Evolutionary conservation across 768 basidiomycete genomes (phyloP).

Genomic region (Lactifluus piperatus): DNA sequence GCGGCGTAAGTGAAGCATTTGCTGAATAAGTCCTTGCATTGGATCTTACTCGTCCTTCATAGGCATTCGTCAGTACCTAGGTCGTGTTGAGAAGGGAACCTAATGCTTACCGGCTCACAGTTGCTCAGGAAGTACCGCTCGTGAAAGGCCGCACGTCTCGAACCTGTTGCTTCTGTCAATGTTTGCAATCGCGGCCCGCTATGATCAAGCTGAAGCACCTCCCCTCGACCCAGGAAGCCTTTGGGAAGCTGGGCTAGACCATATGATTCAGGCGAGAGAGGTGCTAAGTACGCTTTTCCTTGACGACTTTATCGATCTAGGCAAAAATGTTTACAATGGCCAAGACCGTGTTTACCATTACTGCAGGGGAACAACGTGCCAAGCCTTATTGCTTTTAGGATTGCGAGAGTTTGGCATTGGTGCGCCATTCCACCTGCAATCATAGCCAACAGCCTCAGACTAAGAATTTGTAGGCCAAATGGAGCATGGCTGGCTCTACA

Average conservation of each 20-base stretch:
- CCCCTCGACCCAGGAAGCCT: constrained; percentile 42
- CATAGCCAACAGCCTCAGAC: background rate
- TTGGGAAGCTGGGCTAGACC: constrained; percentile 63
- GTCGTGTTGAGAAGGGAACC: background rate
- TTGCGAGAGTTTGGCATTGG: constrained; percentile 84
- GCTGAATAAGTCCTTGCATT: background rate
- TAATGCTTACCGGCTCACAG: background rate
- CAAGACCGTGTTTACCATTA: constrained; percentile 57
- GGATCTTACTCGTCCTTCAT: background rate
- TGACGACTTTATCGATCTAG: no score
- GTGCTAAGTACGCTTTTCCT: constrained; percentile 47
- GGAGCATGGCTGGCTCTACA: constrained; percentile 82
- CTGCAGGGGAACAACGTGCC: constrained; percentile 67
- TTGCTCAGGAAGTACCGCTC: constrained; percentile 36
- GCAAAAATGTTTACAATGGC: background rate
- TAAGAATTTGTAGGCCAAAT: constrained; percentile 38
- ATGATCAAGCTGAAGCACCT: constrained; percentile 40
- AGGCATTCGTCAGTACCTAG: constrained; percentile 13
- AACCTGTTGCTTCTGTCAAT: constrained; percentile 69
- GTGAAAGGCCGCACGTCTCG: constrained; percentile 45
- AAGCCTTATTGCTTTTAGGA: constrained; percentile 70
- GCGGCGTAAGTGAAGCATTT: constrained; percentile 5
- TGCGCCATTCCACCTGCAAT: constrained; percentile 22
- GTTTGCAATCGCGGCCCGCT: constrained; percentile 75
- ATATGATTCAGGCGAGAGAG: constrained; percentile 50